These are phyloP conservation scores for Grigorovia jiainica DNA, from an alignment of 805 yeast species.

Conservation along the genomic window DNA sequence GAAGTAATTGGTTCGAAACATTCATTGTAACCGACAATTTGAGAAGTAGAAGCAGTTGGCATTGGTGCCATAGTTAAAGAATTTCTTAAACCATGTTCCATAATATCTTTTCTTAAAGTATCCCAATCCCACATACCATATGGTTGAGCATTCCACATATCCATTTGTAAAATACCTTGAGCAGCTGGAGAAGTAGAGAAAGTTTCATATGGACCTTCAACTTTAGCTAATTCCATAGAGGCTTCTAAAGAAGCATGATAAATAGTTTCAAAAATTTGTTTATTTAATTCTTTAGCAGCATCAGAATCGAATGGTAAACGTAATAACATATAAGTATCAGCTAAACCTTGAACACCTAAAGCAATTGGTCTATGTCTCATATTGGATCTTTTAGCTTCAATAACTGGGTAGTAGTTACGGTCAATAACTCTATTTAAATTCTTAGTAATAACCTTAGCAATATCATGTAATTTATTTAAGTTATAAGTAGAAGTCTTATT, in stretches of 20 bases:
- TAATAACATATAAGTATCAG: conserved; percentile 74
- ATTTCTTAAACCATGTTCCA: conserved; percentile 66
- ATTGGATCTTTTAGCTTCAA: conserved; percentile 66
- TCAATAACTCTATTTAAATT: conserved; percentile 82
- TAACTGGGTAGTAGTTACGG: conserved; percentile 75
- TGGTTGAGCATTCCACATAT: conserved; percentile 77
- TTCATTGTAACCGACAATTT: conserved; percentile 86
- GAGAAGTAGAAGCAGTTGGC: conserved; percentile 98
- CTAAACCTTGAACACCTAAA: conserved; percentile 96
- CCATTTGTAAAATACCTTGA: conserved; percentile 74
- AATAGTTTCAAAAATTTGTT: conserved; percentile 87
- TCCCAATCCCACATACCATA: conserved; percentile 85
- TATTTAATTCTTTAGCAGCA: conserved; percentile 66
- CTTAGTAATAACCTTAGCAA: conserved; percentile 65
- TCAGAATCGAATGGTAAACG: conserved; percentile 80
- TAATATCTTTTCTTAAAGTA: conserved; percentile 47
- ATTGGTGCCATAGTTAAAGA: conserved; percentile 86
- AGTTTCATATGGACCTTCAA: conserved; percentile 59
- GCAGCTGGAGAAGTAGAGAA: conserved; percentile 88
- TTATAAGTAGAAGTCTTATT: conserved; percentile 46
- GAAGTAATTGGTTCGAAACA: conserved; percentile 96
- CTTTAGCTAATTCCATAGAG: conserved; percentile 69
- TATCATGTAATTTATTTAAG: conserved; percentile 64
- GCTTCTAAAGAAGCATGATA: conserved; percentile 90
- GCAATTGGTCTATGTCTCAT: conserved; percentile 86